A percentile compares a stretch with the other conserved stretches of the same genome.
Evolutionary conservation across 495 filamentous ascomycete genomes (phyloP).

Genomic region (Cercophora newfieldiana): DNA sequence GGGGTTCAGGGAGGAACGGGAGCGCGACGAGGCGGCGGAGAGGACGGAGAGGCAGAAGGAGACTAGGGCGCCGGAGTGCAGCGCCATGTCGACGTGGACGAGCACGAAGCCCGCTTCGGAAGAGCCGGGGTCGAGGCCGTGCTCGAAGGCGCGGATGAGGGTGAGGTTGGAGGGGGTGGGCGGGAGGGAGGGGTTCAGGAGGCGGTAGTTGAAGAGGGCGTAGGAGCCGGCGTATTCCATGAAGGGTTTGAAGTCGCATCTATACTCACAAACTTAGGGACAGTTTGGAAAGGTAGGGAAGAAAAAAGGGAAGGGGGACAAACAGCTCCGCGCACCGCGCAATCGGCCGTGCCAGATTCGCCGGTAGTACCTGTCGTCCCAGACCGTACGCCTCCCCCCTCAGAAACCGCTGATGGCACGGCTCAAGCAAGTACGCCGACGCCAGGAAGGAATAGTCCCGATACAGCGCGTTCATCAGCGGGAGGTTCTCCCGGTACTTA

Average conservation of each 20-base stretch:
- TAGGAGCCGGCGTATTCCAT: constrained; percentile 95
- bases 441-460: constrained; percentile 88
- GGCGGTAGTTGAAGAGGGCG: constrained; percentile 84
- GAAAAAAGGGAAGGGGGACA: constrained; percentile 35
- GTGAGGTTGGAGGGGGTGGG: constrained; percentile 76
- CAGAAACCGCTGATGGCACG: constrained; percentile 76
- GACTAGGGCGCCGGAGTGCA: constrained; percentile 70
- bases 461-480: constrained; percentile 78
- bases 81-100: constrained; percentile 82
- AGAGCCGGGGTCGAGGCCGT: constrained; percentile 78
- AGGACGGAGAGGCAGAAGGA: constrained; percentile 65
- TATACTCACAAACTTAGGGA: constrained; percentile 20
- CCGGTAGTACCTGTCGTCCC: constrained; percentile 68
- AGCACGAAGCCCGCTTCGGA: constrained; percentile 91
- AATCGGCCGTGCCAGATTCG: constrained; percentile 70
- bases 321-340: constrained; percentile 77
- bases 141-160: constrained; percentile 84
- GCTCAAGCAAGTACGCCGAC: constrained; percentile 87
- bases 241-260: constrained; percentile 76
- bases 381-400: constrained; percentile 72
- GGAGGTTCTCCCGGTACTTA: constrained; percentile 67
- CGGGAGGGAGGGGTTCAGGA: constrained; percentile 63
- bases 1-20: constrained; percentile 59
- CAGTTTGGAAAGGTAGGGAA: background rate
- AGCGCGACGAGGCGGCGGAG: constrained; percentile 30